These are phyloP conservation scores for Spatholobus suberectus DNA, from an alignment of 306 rosid species.

Conservation along the genomic window DNA sequence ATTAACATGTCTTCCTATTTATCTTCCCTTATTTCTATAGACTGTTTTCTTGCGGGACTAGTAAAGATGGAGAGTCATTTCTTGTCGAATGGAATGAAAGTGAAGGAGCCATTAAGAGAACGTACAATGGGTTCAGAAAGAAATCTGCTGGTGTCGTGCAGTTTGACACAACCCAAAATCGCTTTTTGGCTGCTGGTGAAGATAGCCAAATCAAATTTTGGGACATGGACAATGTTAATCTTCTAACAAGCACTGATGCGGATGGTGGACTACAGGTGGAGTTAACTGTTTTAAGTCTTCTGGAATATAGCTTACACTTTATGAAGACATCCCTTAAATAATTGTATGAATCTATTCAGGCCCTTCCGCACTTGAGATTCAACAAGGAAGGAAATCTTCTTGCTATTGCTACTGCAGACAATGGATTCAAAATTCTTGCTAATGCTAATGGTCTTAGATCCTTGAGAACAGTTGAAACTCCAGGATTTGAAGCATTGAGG, in stretches of 20 bases:
- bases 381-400: conserved; percentile 90
- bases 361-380: conserved; percentile 81
- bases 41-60: conserved; percentile 93
- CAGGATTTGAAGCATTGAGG: conserved; percentile 76
- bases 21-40: conserved; percentile 44
- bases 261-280: conserved; percentile 84
- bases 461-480: conserved; percentile 60
- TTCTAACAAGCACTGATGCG: conserved; percentile 63
- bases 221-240: conserved; percentile 76
- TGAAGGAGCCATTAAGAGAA: conserved; percentile 83
- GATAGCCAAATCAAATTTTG: conserved; percentile 86
- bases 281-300: conserved; percentile 34
- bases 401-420: conserved; percentile 75
- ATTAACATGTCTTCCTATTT: conserved; percentile 19
- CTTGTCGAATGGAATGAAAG: conserved; percentile 93
- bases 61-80: conserved; percentile 84
- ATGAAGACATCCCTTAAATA: conserved; percentile 7
- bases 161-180: conserved; percentile 85
- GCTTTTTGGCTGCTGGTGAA: conserved; percentile 89
- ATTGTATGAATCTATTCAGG: conserved; percentile 59
- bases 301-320: conserved; percentile 5
- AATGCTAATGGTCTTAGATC: conserved; percentile 72
- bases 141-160: conserved; percentile 79
- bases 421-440: conserved; percentile 83
- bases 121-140: conserved; percentile 79